Conservation (phyloP, 768 basidiomycete genomes). For the Sistotremastrum suecicum region DNA sequence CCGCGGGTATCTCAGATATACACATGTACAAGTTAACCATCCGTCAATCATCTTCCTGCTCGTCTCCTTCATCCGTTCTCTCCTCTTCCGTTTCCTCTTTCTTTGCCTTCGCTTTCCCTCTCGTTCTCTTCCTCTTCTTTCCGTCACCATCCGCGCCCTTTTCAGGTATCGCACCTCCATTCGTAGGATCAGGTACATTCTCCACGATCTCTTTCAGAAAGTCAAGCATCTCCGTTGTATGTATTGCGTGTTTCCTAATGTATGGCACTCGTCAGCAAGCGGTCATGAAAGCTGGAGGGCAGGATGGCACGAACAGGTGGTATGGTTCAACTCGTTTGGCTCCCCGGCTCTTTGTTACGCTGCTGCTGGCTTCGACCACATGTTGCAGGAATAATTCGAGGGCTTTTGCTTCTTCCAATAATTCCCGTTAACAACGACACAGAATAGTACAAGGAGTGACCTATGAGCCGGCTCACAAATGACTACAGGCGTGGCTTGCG, state of each 20-base stretch:
- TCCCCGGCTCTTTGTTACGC: slow-evolving; percentile 64
- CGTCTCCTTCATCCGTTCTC: slow-evolving; percentile 27
- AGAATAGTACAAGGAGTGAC: background rate
- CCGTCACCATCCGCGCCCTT: slow-evolving; percentile 14
- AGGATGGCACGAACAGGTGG: slow-evolving; percentile 57
- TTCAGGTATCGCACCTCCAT: slow-evolving; percentile 60
- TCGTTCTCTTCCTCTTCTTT: slow-evolving; percentile 39
- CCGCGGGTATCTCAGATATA: background rate
- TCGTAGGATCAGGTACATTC: slow-evolving; percentile 73
- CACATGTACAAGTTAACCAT: background rate
- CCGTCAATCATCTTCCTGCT: slow-evolving; percentile 19
- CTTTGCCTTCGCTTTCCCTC: slow-evolving; percentile 33
- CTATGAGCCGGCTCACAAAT: slow-evolving; percentile 52
- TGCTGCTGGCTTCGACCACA: slow-evolving; percentile 70
- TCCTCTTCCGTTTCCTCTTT: slow-evolving; percentile 3
- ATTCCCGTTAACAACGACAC: background rate
- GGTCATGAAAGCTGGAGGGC: background rate
- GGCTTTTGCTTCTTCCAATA: slow-evolving; percentile 57
- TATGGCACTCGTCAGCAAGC: background rate
- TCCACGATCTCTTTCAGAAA: slow-evolving; percentile 90
- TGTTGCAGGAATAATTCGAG: slow-evolving; percentile 82
- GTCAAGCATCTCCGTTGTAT: slow-evolving; percentile 78
- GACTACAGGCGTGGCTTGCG: slow-evolving; percentile 89
- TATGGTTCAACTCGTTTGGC: slow-evolving; percentile 86
- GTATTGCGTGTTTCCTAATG: slow-evolving; percentile 80